Evolutionary conservation across 2,329 filamentous ascomycete species (phyloP).

Genomic region (Colletotrichum gloeosporioides): DNA sequence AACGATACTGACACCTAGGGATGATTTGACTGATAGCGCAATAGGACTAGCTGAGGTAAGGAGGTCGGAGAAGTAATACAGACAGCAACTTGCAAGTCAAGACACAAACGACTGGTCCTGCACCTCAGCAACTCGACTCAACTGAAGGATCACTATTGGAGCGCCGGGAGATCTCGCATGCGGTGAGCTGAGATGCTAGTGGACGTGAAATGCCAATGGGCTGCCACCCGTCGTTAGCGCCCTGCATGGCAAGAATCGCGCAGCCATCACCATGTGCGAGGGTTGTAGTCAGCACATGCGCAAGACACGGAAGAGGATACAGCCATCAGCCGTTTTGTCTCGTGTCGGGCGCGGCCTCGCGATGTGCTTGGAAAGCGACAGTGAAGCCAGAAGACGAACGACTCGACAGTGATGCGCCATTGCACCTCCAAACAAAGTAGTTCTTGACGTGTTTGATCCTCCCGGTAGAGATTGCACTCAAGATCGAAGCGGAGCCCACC

Average conservation of each 20-base stretch:
- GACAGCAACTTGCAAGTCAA: neutral
- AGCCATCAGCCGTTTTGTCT: neutral
- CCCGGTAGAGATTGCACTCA: neutral
- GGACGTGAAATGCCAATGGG: neutral
- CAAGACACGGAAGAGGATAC: neutral
- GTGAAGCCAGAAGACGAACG: neutral
- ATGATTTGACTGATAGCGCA: neutral
- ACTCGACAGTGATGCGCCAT: neutral
- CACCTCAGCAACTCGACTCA: neutral
- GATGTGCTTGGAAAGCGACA: neutral
- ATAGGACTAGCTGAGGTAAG: neutral
- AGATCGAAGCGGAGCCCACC: neutral
- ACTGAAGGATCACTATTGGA: neutral
- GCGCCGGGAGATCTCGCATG: neutral
- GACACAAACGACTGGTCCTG: conserved; percentile 4
- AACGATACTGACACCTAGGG: neutral
- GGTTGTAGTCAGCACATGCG: neutral
- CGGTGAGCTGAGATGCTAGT: neutral
- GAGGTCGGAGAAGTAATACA: neutral
- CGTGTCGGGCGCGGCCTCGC: neutral
- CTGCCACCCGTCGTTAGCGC: neutral
- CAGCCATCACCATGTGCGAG: neutral
- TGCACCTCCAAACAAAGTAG: neutral
- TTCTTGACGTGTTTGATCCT: conserved; percentile 11
- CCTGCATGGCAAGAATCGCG: neutral